phyloP scores from a whole-genome alignment of 2,329 filamentous ascomycete genomes.

The Pseudocercospora fijiensis region DNA sequence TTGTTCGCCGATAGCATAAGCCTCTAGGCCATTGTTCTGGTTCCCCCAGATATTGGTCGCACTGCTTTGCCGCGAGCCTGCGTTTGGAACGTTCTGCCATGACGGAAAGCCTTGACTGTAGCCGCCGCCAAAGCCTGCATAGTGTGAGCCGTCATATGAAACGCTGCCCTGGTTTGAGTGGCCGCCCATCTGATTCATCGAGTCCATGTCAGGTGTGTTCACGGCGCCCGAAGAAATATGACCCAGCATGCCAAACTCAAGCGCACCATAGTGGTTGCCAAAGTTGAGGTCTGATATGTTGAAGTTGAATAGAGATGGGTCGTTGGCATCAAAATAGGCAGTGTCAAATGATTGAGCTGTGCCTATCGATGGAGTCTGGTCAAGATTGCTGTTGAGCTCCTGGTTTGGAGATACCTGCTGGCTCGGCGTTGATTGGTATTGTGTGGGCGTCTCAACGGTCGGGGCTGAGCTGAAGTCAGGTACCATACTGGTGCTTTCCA shows the following conservation, averaged over 20 bases:
- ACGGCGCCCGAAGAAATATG: constrained; percentile 90
- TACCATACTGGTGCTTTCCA: constrained; percentile 44
- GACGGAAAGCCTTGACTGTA: constrained; percentile 29
- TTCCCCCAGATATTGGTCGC: constrained; percentile 45
- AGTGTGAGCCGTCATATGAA: constrained; percentile 32
- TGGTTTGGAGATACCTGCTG: constrained; percentile 50
- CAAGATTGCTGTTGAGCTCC: constrained; percentile 50
- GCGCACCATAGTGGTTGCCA: constrained; percentile 89
- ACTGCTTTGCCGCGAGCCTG: constrained; percentile 45
- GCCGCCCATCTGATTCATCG: constrained; percentile 34
- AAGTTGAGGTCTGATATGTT: constrained; percentile 93
- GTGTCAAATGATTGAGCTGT: constrained; percentile 50
- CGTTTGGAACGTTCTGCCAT: constrained; percentile 40
- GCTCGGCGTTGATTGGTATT: constrained; percentile 61
- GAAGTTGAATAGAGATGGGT: constrained; percentile 92
- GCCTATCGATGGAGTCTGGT: constrained; percentile 42
- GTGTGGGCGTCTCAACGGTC: constrained; percentile 60
- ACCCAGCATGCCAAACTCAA: constrained; percentile 93
- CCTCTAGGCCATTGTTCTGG: constrained; percentile 47
- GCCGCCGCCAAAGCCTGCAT: constrained; percentile 14
- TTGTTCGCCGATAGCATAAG: constrained; percentile 62
- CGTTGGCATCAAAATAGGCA: constrained; percentile 80
- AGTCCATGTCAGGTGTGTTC: constrained; percentile 37
- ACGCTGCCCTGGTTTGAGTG: constrained; percentile 32
- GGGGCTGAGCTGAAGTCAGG: constrained; percentile 63